These are phyloP conservation scores for Exophiala sideris DNA, from an alignment of 2,329 filamentous ascomycete species.

Conservation along the genomic window DNA sequence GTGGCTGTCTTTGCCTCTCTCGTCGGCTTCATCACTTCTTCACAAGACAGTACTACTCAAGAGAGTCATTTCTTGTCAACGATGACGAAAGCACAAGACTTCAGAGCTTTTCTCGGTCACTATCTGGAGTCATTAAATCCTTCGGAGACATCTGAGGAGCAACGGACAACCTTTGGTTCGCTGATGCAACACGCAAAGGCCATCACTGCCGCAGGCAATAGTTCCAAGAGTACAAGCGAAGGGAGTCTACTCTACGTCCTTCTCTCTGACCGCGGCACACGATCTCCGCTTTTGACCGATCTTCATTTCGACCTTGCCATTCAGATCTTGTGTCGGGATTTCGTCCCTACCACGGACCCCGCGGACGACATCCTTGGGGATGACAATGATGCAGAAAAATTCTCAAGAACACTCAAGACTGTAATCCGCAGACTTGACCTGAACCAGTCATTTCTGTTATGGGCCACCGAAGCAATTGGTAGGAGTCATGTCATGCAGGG, in stretches of 20 bases:
- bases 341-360: conserved; percentile 58
- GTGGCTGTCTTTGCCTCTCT: conserved; percentile 77
- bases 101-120: conserved; percentile 73
- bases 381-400: conserved; percentile 61
- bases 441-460: conserved; percentile 69
- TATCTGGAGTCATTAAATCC: conserved; percentile 65
- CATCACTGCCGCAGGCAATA: conserved; percentile 66
- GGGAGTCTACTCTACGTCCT: conserved; percentile 76
- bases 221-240: conserved; percentile 67
- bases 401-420: conserved; percentile 69
- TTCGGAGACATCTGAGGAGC: conserved; percentile 42
- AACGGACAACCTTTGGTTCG: conserved; percentile 17
- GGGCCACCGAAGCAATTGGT: conserved; percentile 82
- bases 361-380: conserved; percentile 65
- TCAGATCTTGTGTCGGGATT: conserved; percentile 70
- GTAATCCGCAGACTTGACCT: conserved; percentile 65
- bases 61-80: conserved; percentile 77
- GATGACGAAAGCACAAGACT: conserved; percentile 68
- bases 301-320: conserved; percentile 69
- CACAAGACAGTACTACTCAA: conserved; percentile 76
- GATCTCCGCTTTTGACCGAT: conserved; percentile 63
- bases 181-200: conserved; percentile 68
- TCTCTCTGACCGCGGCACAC: conserved; percentile 65
- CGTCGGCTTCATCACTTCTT: conserved; percentile 68
- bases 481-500: conserved; percentile 78